Evolutionary conservation across 192 early-diverging fungal species (phyloP).

Genomic region (Endogone sp.): DNA sequence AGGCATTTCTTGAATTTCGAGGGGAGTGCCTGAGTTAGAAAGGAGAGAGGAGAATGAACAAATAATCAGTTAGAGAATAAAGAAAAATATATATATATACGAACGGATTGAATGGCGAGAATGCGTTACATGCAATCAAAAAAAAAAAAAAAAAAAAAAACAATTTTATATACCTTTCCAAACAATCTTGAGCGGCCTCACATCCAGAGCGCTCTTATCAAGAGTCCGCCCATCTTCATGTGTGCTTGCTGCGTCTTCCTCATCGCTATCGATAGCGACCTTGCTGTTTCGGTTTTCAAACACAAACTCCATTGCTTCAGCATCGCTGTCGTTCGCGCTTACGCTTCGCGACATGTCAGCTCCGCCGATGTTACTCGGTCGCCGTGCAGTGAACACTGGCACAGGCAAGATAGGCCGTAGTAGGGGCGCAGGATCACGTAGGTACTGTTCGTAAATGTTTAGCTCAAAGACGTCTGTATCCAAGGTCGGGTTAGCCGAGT

Average conservation of each 20-base stretch:
- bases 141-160: neutral
- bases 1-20: constrained; percentile 29
- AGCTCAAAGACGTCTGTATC: neutral
- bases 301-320: neutral
- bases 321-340: neutral
- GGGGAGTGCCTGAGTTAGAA: constrained; percentile 28
- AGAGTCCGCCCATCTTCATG: neutral
- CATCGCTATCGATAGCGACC: neutral
- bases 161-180: neutral
- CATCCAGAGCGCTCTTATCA: neutral
- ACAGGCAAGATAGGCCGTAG: neutral
- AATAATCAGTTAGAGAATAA: neutral
- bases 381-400: neutral
- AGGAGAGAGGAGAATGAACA: neutral
- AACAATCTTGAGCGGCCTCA: neutral
- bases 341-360: neutral
- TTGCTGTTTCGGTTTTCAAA: neutral
- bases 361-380: neutral
- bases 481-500: no score
- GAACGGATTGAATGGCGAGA: no score
- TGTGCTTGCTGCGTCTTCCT: neutral
- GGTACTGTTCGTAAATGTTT: neutral
- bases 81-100: no score
- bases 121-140: no score
- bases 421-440: neutral